phyloP scores from a whole-genome alignment of 768 basidiomycete species.

The Galerina sulciceps region DNA sequence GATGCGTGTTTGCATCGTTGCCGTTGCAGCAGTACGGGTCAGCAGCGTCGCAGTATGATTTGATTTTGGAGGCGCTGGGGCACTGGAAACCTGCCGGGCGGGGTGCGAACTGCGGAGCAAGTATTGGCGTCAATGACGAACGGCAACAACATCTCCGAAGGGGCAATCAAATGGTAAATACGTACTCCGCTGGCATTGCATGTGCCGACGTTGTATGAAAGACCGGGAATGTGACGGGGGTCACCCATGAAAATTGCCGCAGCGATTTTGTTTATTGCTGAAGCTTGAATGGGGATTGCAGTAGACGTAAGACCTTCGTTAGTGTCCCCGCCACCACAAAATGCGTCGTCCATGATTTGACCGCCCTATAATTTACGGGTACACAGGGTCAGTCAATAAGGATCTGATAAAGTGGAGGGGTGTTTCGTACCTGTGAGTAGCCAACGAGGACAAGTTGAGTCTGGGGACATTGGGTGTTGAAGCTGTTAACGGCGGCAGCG shows the following conservation, averaged over 20 bases:
- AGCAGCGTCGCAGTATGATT: slow-evolving; percentile 33
- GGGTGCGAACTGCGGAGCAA: slow-evolving; percentile 29
- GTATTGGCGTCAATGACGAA: neutral
- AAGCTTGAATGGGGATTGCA: slow-evolving; percentile 32
- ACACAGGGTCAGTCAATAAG: neutral
- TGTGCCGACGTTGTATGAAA: slow-evolving; percentile 36
- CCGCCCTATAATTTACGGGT: slow-evolving; percentile 26
- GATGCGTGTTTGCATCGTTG: slow-evolving; percentile 30
- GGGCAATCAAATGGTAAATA: neutral
- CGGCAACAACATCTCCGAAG: too few species aligned
- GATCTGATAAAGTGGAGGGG: neutral
- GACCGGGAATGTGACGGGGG: slow-evolving; percentile 33
- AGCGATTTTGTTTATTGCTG: slow-evolving; percentile 33
- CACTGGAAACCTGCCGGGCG: slow-evolving; percentile 31
- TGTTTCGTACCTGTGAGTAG: slow-evolving; percentile 32
- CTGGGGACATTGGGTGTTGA: slow-evolving; percentile 35
- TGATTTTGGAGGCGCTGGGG: slow-evolving; percentile 7
- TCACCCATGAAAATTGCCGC: slow-evolving; percentile 40
- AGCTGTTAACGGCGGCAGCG: slow-evolving; percentile 32
- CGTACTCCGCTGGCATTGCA: slow-evolving; percentile 35
- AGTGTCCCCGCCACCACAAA: slow-evolving; percentile 36
- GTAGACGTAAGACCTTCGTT: slow-evolving; percentile 33
- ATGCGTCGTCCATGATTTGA: slow-evolving; percentile 38
- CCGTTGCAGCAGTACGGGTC: slow-evolving; percentile 41
- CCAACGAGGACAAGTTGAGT: slow-evolving; percentile 36